A percentile compares a stretch with the other conserved stretches of the same genome.
These are phyloP conservation scores for Bacidia gigantensis DNA, from an alignment of 495 filamentous ascomycete genomes.

Conservation along the genomic window DNA sequence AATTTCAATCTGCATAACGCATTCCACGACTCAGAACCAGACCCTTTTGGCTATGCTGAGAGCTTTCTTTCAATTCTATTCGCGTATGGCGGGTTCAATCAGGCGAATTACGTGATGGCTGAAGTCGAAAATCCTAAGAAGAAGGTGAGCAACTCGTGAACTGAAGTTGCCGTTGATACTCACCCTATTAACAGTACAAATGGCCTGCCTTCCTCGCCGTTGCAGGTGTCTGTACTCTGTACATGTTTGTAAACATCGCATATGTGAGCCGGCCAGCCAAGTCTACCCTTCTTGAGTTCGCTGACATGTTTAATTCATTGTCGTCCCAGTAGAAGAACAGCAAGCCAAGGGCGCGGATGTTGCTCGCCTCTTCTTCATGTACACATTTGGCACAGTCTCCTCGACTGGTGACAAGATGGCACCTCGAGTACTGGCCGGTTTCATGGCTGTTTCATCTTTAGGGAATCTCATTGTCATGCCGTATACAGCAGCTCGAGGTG, in stretches of 20 bases:
- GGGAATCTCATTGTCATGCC: slow-evolving; percentile 38
- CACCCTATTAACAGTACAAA: slow-evolving; percentile 17
- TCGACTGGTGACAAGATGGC: slow-evolving; percentile 8
- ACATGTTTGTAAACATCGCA: slow-evolving; percentile 30
- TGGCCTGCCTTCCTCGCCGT: slow-evolving; percentile 21
- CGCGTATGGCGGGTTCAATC: slow-evolving; percentile 9
- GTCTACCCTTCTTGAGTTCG: not conserved
- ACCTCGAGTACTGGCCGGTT: slow-evolving; percentile 20
- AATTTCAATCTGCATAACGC: slow-evolving; percentile 16
- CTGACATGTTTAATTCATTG: slow-evolving; percentile 8
- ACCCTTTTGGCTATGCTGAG: slow-evolving; percentile 8
- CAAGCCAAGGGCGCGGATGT: slow-evolving; percentile 6
- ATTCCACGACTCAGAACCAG: slow-evolving; percentile 9
- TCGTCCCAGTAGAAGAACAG: slow-evolving; percentile 3
- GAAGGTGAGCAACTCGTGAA: slow-evolving; percentile 27
- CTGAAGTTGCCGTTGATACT: not conserved
- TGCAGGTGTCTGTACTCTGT: slow-evolving; percentile 22
- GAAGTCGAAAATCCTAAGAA: slow-evolving; percentile 21
- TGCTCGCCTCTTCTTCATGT: slow-evolving; percentile 17
- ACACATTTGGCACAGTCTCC: slow-evolving; percentile 11
- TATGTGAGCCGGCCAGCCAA: slow-evolving; percentile 24
- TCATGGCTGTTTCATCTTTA: slow-evolving; percentile 32
- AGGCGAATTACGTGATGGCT: slow-evolving; percentile 4
- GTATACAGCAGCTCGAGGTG: slow-evolving; percentile 35
- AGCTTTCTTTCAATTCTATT: slow-evolving; percentile 6